A percentile compares a stretch with the other conserved stretches of the same genome.
phyloP scores from a whole-genome alignment of 78 protist genomes.

The Ministeria vibrans region DNA sequence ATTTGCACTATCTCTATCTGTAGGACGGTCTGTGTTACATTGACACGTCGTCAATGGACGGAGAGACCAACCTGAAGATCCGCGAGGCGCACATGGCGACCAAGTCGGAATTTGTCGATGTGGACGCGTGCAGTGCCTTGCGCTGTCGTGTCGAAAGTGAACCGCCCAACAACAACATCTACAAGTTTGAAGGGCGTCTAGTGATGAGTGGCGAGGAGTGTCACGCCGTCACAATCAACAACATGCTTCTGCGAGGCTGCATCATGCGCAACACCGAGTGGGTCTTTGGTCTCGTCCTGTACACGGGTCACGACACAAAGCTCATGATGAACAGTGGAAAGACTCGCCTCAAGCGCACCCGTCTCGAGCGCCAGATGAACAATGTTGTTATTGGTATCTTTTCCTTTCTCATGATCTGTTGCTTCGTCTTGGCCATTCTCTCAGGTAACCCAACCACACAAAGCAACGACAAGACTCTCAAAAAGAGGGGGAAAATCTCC shows the following conservation, averaged over 20 bases:
- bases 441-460: not conserved
- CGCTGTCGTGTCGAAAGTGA: conserved; percentile 5
- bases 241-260: conserved; percentile 48
- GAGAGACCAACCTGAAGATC: conserved; percentile 52
- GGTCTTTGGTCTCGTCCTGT: conserved; percentile 67
- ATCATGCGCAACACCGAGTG: conserved; percentile 75
- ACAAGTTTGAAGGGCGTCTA: conserved; percentile 4
- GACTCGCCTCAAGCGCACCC: conserved; percentile 17
- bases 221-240: not conserved
- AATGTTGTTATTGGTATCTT: conserved; percentile 1
- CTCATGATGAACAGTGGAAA: conserved; percentile 44
- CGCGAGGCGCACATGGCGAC: conserved; percentile 8
- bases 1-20: not conserved
- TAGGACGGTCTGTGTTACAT: conserved; percentile 70
- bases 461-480: not conserved
- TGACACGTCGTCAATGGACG: conserved; percentile 90
- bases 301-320: conserved; percentile 84
- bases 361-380: conserved; percentile 2
- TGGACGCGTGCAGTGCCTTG: not conserved
- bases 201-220: not conserved
- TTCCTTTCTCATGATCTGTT: not conserved
- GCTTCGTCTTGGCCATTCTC: conserved; percentile 4
- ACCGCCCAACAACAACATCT: conserved; percentile 24
- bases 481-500: not conserved
- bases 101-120: not conserved